These are phyloP conservation scores for Pichia insulana DNA, from an alignment of 805 yeast genomes.

Conservation along the genomic window DNA sequence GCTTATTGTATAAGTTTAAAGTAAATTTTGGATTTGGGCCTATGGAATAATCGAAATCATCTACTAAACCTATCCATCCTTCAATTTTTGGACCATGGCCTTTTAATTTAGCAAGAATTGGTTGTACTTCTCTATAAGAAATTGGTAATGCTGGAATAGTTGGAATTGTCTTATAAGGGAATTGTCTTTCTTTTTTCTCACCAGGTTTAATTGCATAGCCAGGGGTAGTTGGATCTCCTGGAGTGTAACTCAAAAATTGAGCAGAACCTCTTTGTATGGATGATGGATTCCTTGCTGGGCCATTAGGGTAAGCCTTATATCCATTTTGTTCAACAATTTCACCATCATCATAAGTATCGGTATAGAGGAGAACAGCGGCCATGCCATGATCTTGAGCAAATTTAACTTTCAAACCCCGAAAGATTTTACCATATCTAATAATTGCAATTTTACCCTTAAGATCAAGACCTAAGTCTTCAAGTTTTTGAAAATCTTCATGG, in stretches of 20 bases:
- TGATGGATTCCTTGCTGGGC: slow-evolving; percentile 71
- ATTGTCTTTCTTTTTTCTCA: slow-evolving; percentile 39
- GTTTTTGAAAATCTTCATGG: slow-evolving; percentile 44
- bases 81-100: slow-evolving; percentile 44
- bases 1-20: slow-evolving; percentile 51
- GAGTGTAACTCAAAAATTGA: slow-evolving; percentile 47
- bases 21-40: slow-evolving; percentile 32
- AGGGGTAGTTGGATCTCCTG: slow-evolving; percentile 79
- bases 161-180: slow-evolving; percentile 46
- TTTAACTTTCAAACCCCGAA: slow-evolving; percentile 68
- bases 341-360: slow-evolving; percentile 64
- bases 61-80: slow-evolving; percentile 25
- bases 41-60: slow-evolving; percentile 28
- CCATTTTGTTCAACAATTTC: slow-evolving; percentile 46
- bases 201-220: slow-evolving; percentile 56
- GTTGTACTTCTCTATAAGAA: slow-evolving; percentile 52
- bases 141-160: slow-evolving; percentile 65
- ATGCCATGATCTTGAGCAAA: slow-evolving; percentile 70
- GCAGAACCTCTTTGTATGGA: slow-evolving; percentile 73
- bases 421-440: slow-evolving; percentile 56
- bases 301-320: slow-evolving; percentile 58
- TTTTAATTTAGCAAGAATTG: slow-evolving; percentile 49
- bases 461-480: slow-evolving; percentile 39
- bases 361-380: slow-evolving; percentile 53
- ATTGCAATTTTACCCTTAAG: slow-evolving; percentile 54